These are phyloP conservation scores for Cucurbita argyrosperma DNA, from an alignment of 306 rosid species.

Conservation along the genomic window DNA sequence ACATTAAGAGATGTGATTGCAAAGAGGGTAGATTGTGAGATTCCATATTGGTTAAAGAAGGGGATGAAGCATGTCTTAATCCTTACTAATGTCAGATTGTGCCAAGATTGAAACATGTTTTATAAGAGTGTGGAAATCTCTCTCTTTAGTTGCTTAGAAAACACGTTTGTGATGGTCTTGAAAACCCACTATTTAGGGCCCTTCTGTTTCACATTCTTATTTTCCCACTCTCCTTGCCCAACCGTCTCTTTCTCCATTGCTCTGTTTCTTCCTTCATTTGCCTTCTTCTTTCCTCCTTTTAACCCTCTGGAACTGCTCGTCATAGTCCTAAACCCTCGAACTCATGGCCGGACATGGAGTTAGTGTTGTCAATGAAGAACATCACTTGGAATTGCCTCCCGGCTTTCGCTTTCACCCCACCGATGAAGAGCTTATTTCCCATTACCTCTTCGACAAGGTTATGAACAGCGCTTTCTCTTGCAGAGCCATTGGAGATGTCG, in stretches of 20 bases:
- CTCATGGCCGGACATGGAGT: conserved; percentile 3
- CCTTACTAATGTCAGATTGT: no score
- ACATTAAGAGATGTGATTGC: no score
- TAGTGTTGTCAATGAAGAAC: conserved; percentile 20
- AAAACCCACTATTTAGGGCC: conserved; percentile 24
- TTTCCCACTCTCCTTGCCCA: not conserved
- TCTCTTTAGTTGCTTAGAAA: no score
- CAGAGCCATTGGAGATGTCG: conserved; percentile 84
- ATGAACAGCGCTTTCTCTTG: conserved; percentile 38
- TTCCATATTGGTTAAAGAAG: no score
- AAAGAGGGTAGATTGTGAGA: no score
- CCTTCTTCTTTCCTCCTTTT: not conserved
- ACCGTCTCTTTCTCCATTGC: not conserved
- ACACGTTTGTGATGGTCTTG: no score
- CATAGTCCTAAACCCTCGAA: not conserved
- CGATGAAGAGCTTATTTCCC: conserved; percentile 92
- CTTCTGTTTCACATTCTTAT: conserved; percentile 21
- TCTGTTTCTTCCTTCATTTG: no score
- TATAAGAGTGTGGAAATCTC: no score
- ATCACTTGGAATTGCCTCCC: conserved; percentile 55
- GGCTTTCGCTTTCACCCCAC: conserved; percentile 95
- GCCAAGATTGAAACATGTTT: no score
- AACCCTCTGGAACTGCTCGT: not conserved
- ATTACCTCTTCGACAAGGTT: conserved; percentile 57
- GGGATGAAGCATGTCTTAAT: no score